Base-by-base conservation (phyloP, 805 yeast genomes). In the Naumovozyma dairenensis region DNA sequence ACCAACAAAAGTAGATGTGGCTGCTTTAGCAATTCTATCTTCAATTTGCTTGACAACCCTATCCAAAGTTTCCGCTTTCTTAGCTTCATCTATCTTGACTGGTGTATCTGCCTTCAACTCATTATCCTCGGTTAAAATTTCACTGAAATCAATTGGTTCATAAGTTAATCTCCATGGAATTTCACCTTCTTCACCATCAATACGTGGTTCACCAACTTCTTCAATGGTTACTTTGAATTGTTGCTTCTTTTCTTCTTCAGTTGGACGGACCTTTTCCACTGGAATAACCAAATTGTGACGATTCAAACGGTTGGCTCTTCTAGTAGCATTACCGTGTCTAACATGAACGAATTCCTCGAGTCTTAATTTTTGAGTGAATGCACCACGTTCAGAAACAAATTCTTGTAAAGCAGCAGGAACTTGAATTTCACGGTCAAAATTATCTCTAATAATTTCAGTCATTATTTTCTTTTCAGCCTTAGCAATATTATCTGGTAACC, bases 161-260 rank as follows among this genome's bases (percentile, higher is more conserved):
- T 55, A 59, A 38, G 67, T 65, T 40, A 82, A 63, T 64, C 78
- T 74, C 86, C 86, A 80, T 40, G 80, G 77, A 39, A 77, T 75
- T 5, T 44, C 37, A 7, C 53, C 65, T 12, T 57, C 52, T 14
- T 49, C 46, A n/a, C 33, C 35, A 5, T 40, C 34, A 14, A 38
- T 40, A 9, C 42, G 51, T 13, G 57, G 50, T 14, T 35, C 46
- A 4, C 50, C 50, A 16, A 51, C 58, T 28, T 57, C 63, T 28
- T 65, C 63, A 26, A 67, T 52, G 8, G 76, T 69, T 57, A 74
- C 67, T 52, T 72, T 69, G 41, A 60, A 37, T 31, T 55, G 66
- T 25, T 60, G 65, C 8, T 22, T 26, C n/a, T 32, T 34, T 21
- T 36, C 42, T 4, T 28, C 43, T 16, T 47, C 65, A 7, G 56